Evolutionary conservation across 2,329 filamentous ascomycete genomes (phyloP).

Genomic region (Fusarium burgessii): DNA sequence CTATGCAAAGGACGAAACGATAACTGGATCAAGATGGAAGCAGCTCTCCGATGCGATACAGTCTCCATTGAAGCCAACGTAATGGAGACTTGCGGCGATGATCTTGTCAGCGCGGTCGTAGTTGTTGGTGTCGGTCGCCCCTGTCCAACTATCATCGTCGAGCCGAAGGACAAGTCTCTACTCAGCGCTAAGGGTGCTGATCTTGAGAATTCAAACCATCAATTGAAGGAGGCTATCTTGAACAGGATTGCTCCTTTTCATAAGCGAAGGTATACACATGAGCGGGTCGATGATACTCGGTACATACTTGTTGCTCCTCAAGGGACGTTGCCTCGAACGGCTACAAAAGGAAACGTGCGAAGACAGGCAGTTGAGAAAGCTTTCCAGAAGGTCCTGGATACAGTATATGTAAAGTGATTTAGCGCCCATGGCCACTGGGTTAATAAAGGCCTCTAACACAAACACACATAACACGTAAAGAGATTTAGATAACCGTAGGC

Average conservation of each 20-base stretch:
- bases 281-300: constrained; percentile 29
- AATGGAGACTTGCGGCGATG: constrained; percentile 27
- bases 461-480: too few species aligned
- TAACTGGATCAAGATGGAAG: constrained; percentile 46
- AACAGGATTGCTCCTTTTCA: constrained; percentile 38
- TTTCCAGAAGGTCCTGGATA: constrained; percentile 10
- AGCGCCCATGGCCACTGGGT: too few species aligned
- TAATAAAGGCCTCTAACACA: too few species aligned
- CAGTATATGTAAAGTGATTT: background rate
- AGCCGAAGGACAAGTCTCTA: constrained; percentile 11
- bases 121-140: constrained; percentile 37
- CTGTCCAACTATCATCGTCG: constrained; percentile 34
- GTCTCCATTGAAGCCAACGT: constrained; percentile 37
- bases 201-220: background rate
- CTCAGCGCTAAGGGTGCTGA: rapidly evolving
- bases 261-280: constrained; percentile 37
- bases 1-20: constrained; percentile 35
- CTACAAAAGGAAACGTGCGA: constrained; percentile 35
- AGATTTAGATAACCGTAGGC: too few species aligned
- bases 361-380: constrained; percentile 28
- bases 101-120: constrained; percentile 32
- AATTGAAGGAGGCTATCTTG: constrained; percentile 26
- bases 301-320: constrained; percentile 32
- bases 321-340: constrained; percentile 30
- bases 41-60: constrained; percentile 37